Base-by-base conservation (phyloP, 1,284 basidiomycete genomes). In the Volvariella volvacea region DNA sequence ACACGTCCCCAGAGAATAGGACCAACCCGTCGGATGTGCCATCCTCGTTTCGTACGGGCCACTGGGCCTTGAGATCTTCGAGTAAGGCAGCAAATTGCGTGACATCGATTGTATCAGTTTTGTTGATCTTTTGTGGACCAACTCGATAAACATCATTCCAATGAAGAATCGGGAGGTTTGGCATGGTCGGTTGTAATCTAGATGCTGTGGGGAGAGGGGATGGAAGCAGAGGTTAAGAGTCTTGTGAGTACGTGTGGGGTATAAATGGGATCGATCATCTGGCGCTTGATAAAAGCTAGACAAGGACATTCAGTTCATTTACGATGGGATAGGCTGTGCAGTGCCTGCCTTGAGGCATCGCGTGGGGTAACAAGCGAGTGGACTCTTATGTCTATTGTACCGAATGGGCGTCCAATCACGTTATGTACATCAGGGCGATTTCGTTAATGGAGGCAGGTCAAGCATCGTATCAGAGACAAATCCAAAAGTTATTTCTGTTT, bases 1-100 rank as follows among this genome's bases (percentile, higher is more conserved):
- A 92, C 3, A 89, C 68, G 60, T 95, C 92, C 3, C 92, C 92
- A 21, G 88, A 92, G 64, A 95, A 96, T 2, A 96, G 65, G 0
- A 86, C 73, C 2, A 96, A 68, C 0, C 92, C 92, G 51, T 90
- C 84, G 48, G 67, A 70, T 39, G 67, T 64, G 2, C 74, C 74
- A 51, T 80, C 76, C 9, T 64, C 54, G n/a, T n/a, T 6, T 46
- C 71, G 62, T 33, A 60, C 43, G 2, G 61, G 48, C 83, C 83
- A 87, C 30, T 61, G 56, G 43, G 66, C 60, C 43, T 81, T 73
- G 32, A 86, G 64, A 50, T 73, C 68, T 45, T 85, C 71, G 32
- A 88, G 58, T 43, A 85, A 64, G 10, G 74, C 73, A 21, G 76
- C 73, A 57, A 87, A 89, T 57, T 88, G 84, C 6, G 83, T 81